Conservation (phyloP, 176 grass and related monocot species). For the Luzula sylvatica region DNA sequence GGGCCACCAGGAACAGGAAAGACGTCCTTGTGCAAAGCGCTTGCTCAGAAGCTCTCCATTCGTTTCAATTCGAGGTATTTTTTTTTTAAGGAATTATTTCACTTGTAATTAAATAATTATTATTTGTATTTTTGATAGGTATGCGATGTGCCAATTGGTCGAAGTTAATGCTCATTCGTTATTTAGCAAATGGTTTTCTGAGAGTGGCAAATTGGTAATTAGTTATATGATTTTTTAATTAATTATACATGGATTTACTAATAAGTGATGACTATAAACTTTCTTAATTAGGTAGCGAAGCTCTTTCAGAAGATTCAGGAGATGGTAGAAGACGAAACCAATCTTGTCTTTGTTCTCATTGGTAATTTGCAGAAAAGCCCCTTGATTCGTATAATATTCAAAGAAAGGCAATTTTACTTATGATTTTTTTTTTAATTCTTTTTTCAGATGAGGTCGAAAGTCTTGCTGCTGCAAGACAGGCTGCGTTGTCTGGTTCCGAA, state of each 20-base stretch:
- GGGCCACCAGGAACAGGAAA: conserved; percentile 98
- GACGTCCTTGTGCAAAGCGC: conserved; percentile 96
- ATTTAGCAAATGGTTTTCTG: conserved; percentile 99
- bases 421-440: conserved; percentile 13
- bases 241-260: not conserved
- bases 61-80: conserved; percentile 73
- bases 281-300: conserved; percentile 66
- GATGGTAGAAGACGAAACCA: conserved; percentile 99
- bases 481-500: conserved; percentile 97
- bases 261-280: not conserved
- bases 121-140: conserved; percentile 40
- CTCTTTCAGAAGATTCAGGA: conserved; percentile 99
- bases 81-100: conserved; percentile 1
- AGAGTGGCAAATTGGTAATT: conserved; percentile 97
- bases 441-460: conserved; percentile 98
- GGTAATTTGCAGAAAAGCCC: conserved; percentile 43
- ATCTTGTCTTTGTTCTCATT: conserved; percentile 93
- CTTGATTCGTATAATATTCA: not conserved
- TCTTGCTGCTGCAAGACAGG: conserved; percentile 96
- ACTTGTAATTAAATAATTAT: not conserved
- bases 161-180: conserved; percentile 99
- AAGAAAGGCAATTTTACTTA: conserved; percentile 8
- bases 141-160: conserved; percentile 78
- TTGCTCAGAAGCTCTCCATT: conserved; percentile 98
- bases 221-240: not conserved